A percentile compares a stretch with the other conserved stretches of the same genome.
phyloP scores from a whole-genome alignment of 305 asterid species.

The Ilex paraguariensis region DNA sequence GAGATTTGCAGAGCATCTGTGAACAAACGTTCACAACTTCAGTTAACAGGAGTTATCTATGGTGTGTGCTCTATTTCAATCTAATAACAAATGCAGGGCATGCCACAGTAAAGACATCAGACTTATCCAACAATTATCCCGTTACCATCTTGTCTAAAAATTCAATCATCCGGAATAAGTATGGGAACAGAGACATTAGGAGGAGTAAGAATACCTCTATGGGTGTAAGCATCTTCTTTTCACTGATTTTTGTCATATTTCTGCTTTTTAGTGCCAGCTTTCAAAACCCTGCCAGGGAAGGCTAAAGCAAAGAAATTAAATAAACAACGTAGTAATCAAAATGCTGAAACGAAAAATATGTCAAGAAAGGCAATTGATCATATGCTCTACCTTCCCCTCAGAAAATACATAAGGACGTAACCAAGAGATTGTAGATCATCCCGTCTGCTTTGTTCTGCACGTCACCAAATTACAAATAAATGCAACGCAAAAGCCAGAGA shows the following conservation, averaged over 20 bases:
- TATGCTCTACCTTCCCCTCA: constrained; percentile 62
- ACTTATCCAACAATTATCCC: not conserved
- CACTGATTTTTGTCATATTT: constrained; percentile 83
- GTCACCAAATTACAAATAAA: not conserved
- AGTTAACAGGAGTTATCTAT: not conserved
- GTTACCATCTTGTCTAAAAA: no score
- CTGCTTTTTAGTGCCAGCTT: constrained; percentile 83
- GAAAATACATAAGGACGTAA: constrained; percentile 83
- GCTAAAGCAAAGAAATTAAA: constrained; percentile 23
- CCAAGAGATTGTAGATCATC: constrained; percentile 92
- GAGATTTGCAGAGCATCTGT: constrained; percentile 83
- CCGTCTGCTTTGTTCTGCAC: constrained; percentile 90
- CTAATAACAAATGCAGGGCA: not conserved
- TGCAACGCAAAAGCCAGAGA: not conserved
- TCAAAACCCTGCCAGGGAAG: constrained; percentile 98
- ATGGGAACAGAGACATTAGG: not conserved
- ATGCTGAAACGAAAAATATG: constrained; percentile 3
- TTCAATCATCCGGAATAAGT: not conserved
- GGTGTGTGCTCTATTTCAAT: not conserved
- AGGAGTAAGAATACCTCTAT: constrained; percentile 44
- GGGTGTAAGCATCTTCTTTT: constrained; percentile 85
- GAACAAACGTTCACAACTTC: not conserved
- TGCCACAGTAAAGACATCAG: not conserved
- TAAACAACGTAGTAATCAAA: not conserved
- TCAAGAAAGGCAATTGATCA: not conserved